Evolutionary conservation across 1,284 basidiomycete species (phyloP).

Genomic region (Austropuccinia psidii): DNA sequence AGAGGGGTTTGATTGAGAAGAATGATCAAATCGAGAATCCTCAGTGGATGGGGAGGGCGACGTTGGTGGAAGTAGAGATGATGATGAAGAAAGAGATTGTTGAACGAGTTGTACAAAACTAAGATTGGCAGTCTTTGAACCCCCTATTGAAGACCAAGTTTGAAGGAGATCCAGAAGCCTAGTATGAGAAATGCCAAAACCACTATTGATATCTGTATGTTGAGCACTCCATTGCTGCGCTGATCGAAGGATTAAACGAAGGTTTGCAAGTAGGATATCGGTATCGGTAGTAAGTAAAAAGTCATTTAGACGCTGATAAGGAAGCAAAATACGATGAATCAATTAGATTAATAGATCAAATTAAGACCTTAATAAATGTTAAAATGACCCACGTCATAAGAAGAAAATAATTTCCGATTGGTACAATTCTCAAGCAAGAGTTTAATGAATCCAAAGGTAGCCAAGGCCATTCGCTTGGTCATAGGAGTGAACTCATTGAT

Average conservation of each 20-base stretch:
- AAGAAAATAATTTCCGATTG: conserved; percentile 91
- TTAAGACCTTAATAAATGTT: not conserved
- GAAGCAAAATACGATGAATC: conserved; percentile 30
- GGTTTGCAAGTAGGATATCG: conserved; percentile 72
- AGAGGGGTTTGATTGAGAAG: not conserved
- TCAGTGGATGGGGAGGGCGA: not conserved
- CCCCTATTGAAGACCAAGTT: conserved; percentile 25
- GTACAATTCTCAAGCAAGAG: conserved; percentile 94
- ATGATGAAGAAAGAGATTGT: not conserved
- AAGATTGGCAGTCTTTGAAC: not conserved
- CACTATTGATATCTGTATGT: conserved; percentile 32
- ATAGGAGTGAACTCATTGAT: conserved; percentile 66
- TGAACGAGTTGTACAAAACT: conserved; percentile 26
- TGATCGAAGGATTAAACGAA: conserved; percentile 80
- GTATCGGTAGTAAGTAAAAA: conserved; percentile 81
- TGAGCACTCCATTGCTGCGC: conserved; percentile 64
- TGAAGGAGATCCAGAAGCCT: conserved; percentile 34
- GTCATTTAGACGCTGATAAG: conserved; percentile 69
- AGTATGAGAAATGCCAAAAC: conserved; percentile 35
- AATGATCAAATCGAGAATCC: not conserved
- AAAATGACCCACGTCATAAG: conserved; percentile 72
- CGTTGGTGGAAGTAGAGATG: too few species aligned
- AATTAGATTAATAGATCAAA: conserved; percentile 15
- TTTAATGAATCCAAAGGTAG: conserved; percentile 78
- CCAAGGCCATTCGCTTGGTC: conserved; percentile 67